A percentile compares a stretch with the other conserved stretches of the same genome.
phyloP scores from a whole-genome alignment of 106 monocot species.

The Allium sativum region DNA sequence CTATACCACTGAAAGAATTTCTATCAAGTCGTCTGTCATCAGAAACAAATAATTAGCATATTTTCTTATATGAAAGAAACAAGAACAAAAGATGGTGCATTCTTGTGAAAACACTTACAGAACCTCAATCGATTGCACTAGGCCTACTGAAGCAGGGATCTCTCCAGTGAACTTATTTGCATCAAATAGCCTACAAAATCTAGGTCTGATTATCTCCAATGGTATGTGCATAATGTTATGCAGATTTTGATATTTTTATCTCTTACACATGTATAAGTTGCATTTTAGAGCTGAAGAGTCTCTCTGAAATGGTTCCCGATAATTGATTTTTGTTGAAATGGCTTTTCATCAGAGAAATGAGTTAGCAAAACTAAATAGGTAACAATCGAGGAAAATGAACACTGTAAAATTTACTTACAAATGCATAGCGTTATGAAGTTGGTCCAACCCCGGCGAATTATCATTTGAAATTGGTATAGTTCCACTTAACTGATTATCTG shows the following conservation, averaged over 20 bases:
- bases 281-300: constrained; percentile 43
- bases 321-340: constrained; percentile 28
- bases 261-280: constrained; percentile 45
- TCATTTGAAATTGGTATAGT: constrained; percentile 39
- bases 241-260: background rate
- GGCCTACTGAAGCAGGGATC: background rate
- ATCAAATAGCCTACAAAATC: background rate
- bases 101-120: constrained; percentile 1
- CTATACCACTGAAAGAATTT: constrained; percentile 46
- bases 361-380: background rate
- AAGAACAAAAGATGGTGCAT: background rate
- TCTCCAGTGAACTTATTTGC: constrained; percentile 1
- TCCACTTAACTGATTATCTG: constrained; percentile 49
- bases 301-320: constrained; percentile 33
- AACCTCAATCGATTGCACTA: background rate
- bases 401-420: constrained; percentile 28
- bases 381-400: background rate
- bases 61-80: no score
- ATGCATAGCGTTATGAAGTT: constrained; percentile 34
- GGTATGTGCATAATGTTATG: background rate
- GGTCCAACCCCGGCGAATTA: constrained; percentile 31
- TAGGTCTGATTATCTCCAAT: background rate
- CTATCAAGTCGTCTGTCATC: constrained; percentile 63
- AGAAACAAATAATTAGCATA: background rate
- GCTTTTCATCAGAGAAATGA: constrained; percentile 2